Evolutionary conservation across 352 stramenopile genomes (phyloP), one percentile per base, ranked within the genome.

Genomic region (Pythium vanterpoolii): DNA sequence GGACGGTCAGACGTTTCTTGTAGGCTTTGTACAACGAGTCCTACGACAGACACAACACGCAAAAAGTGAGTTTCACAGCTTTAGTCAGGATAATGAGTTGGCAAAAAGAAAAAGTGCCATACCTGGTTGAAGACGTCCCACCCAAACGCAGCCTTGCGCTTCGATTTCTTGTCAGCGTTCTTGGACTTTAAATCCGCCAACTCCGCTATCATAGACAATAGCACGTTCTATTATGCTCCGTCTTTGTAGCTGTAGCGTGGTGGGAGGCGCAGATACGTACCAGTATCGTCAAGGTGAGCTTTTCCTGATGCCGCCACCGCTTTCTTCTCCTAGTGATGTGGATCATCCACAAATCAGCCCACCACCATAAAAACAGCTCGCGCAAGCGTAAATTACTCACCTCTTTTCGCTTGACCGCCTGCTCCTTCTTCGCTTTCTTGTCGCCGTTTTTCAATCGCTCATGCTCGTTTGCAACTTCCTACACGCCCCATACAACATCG

Each of bases 111-210:
- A n/a, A 5, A 9, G 34, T n/a, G 34, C 34, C 9, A 11, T 26
- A 68, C 64, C 57, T 86, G 81, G 52, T 93, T 93, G 56, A 93
- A 93, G 6, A 88, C 83, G 51, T 93, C 83, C 83, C 83, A 93
- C 24, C 83, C 83, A 46, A 93, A 93, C 1, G 83, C 83, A 11
- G 83, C 81, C 61, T 89, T 86, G 48, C 79, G 70, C 66, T 93
- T 93, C 40, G 83, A 74, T 60, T 93, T 93, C 64, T 90, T 86
- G 11, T 56, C 61, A 13, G 69, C 64, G 40, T 89, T 90, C 66
- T 89, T 90, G 3, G 71, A 56, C 39, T 90, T 90, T 9, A 60
- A 38, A 18, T 75, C 68, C 8, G 79, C 81, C 9, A 78, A 68
- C 30, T 86, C 73, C 19, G 81, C 81, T 88, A 26, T 50, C 16